Conservation (phyloP, 1,284 basidiomycete species). For the Austroboletus novae-zelandiae region DNA sequence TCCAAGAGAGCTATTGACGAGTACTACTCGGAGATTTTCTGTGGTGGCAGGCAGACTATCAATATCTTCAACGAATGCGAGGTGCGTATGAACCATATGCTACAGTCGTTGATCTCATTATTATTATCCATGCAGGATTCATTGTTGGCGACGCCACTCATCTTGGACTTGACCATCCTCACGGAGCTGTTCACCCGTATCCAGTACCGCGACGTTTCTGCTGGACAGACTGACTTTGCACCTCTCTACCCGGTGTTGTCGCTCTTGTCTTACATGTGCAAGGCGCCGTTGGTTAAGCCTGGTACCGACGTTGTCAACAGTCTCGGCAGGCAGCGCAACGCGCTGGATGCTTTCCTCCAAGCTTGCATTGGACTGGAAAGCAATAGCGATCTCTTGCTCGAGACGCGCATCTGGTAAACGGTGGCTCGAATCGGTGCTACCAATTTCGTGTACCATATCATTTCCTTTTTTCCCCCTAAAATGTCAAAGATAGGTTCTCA, state of each 20-base stretch:
- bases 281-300: slow-evolving; percentile 97
- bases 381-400: slow-evolving; percentile 77
- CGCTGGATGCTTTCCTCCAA: slow-evolving; percentile 90
- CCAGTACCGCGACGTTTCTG: slow-evolving; percentile 70
- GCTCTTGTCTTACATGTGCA: slow-evolving; percentile 93
- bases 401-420: slow-evolving; percentile 83
- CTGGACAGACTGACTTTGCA: slow-evolving; percentile 58
- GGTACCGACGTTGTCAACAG: slow-evolving; percentile 95
- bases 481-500: slow-evolving; percentile 13
- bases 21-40: slow-evolving; percentile 95
- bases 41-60: slow-evolving; percentile 78
- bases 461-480: neutral
- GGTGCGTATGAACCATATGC: slow-evolving; percentile 36
- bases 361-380: slow-evolving; percentile 89
- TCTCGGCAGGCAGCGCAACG: slow-evolving; percentile 91
- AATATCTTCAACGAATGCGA: slow-evolving; percentile 98
- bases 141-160: slow-evolving; percentile 92
- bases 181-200: slow-evolving; percentile 95
- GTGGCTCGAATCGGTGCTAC: neutral
- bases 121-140: slow-evolving; percentile 64
- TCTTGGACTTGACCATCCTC: slow-evolving; percentile 92
- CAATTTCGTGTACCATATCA: neutral
- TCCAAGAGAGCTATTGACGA: slow-evolving; percentile 98
- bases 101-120: slow-evolving; percentile 5
- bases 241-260: slow-evolving; percentile 88